Evolutionary conservation across 2,329 filamentous ascomycete genomes (phyloP).

Genomic region (Blastomyces silverae): DNA sequence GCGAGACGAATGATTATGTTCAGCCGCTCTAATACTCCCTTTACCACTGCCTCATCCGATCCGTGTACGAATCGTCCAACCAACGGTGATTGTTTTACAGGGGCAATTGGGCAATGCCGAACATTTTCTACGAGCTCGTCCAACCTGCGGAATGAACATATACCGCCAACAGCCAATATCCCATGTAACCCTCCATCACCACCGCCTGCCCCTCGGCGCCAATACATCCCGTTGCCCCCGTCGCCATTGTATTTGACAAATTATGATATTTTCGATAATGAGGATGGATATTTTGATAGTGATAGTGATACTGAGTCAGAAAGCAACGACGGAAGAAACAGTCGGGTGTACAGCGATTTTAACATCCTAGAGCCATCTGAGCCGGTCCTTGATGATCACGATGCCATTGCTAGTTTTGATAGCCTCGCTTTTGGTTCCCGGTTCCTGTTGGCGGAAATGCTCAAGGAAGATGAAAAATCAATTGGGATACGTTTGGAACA

Average conservation of each 20-base stretch:
- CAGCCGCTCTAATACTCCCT: neutral
- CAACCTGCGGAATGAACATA: slow-evolving; percentile 2
- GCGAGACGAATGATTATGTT: slow-evolving; percentile 19
- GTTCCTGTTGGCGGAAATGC: slow-evolving; percentile 12
- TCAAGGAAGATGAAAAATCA: slow-evolving; percentile 21
- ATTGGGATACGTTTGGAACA: slow-evolving; percentile 21
- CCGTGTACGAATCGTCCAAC: neutral
- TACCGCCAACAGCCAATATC: slow-evolving; percentile 6
- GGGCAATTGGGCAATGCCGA: neutral
- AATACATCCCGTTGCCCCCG: slow-evolving; percentile 32
- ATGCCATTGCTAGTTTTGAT: slow-evolving; percentile 23
- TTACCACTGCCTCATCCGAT: neutral
- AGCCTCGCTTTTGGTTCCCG: slow-evolving; percentile 13
- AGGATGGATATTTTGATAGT: slow-evolving; percentile 28
- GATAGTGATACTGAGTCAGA: slow-evolving; percentile 18
- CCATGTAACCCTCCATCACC: slow-evolving; percentile 14
- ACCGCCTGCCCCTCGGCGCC: slow-evolving; percentile 14
- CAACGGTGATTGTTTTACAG: neutral
- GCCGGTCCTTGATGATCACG: slow-evolving; percentile 21
- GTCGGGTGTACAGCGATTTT: slow-evolving; percentile 26
- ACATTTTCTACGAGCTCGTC: neutral
- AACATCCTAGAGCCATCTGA: slow-evolving; percentile 22
- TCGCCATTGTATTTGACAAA: slow-evolving; percentile 39
- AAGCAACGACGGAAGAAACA: slow-evolving; percentile 14
- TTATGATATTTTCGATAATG: slow-evolving; percentile 39